Base-by-base conservation (phyloP, 176 grass and related monocot genomes). In the Coix lacrymajobi region DNA sequence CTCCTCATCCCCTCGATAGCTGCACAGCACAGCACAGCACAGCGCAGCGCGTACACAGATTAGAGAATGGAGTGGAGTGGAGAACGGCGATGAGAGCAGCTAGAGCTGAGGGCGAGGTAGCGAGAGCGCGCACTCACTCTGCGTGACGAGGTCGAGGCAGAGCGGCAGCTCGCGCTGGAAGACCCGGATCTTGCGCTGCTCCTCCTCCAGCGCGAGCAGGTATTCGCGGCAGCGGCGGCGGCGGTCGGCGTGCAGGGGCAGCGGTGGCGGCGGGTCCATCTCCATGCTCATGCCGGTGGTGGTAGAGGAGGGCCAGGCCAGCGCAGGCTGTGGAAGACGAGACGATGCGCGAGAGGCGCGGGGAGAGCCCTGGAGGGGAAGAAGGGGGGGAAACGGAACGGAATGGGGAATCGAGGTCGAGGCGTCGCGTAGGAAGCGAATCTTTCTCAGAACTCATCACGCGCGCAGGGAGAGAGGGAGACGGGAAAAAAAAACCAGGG, bases 131-230 rank as follows among this genome's bases (percentile, higher is more conserved):
- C 3, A 45, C 61, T 26, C 86, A 98, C 96, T 87, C 33, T 91
- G 85, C 4, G 88, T 91, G 62, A 98, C 92, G 84, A 98, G 92
- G 31, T 91, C 52, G 49, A 98, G 79, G 60, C 96, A 98, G 66
- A 98, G 90, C 1, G 96, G 96, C 4, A 98, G 84, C 87, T 98
- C 96, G 17, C 96, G 86, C 73, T 87, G 89, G 82, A 98, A 98
- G 6, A 94, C 96, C 62, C 90, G 71, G 77, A 98, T 98, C 83
- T 98, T 98, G 69, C 72, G 78, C 2, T 89, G 89, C 80, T 98
- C 96, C 63, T 93, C 89, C 76, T 98, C 92, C 39, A 98, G 92
- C 17, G 86, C 81, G n/a, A 85, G 72, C n/a, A 98, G 73, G 71
- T 93, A 98, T 25, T 93, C 91, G 14, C 80, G 52, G 72, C 85